phyloP scores from a whole-genome alignment of 1,284 basidiomycete species.

The Cutaneotrichosporon mucoides region DNA sequence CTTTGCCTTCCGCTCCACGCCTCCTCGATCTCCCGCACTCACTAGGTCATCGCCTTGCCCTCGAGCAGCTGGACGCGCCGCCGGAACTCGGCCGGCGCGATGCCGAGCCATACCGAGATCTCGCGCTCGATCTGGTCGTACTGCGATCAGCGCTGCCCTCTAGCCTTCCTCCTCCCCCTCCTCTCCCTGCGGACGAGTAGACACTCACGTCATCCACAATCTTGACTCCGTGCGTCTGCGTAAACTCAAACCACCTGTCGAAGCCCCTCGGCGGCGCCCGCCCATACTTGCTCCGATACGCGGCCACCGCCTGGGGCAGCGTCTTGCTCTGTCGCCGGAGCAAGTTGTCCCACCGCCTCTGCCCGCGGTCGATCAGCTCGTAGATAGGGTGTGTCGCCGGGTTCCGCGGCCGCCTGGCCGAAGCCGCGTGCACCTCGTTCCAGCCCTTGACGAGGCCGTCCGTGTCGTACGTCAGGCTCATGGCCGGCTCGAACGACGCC shows the following conservation, averaged over 20 bases:
- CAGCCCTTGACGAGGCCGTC: slow-evolving; percentile 36
- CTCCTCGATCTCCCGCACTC: slow-evolving; percentile 8
- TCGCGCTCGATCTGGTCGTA: slow-evolving; percentile 47
- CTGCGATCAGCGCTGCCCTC: too few relatives aligned
- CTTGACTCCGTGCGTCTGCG: slow-evolving; percentile 43
- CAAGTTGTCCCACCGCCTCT: slow-evolving; percentile 34
- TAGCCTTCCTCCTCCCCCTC: too few relatives aligned
- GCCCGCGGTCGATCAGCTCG: slow-evolving; percentile 35
- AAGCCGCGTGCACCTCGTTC: slow-evolving; percentile 24
- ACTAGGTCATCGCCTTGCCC: slow-evolving; percentile 28
- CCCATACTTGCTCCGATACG: slow-evolving; percentile 48
- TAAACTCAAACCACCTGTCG: slow-evolving; percentile 48
- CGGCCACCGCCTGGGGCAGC: slow-evolving; percentile 45
- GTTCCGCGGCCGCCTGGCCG: slow-evolving; percentile 5
- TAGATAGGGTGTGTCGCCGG: slow-evolving; percentile 40
- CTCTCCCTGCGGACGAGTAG: too few relatives aligned
- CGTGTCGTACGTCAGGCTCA: slow-evolving; percentile 6
- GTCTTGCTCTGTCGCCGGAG: slow-evolving; percentile 45
- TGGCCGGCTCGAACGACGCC: too few relatives aligned
- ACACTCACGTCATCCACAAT: slow-evolving; percentile 44
- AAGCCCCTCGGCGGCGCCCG: slow-evolving; percentile 52
- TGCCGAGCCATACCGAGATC: slow-evolving; percentile 43
- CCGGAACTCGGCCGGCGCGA: slow-evolving; percentile 38
- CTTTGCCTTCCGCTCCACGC: too few relatives aligned
- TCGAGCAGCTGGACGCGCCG: slow-evolving; percentile 52